Evolutionary conservation across 257 asterid species (phyloP), one percentile per base, ranked within the genome.

Genomic region (Paulownia fortunei): DNA sequence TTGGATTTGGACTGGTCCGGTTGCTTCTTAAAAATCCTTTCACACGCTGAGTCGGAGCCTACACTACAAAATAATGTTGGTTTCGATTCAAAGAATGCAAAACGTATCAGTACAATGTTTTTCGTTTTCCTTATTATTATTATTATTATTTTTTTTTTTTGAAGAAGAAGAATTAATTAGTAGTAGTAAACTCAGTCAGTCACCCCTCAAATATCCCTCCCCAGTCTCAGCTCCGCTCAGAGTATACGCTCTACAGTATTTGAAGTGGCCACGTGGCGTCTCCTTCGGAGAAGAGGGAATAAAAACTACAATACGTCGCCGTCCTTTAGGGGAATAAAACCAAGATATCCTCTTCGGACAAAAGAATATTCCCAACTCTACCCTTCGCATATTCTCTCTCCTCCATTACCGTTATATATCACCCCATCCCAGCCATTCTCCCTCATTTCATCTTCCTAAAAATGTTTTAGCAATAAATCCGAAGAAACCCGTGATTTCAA

Each of bases 281-380:
- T 52, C 65, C 4, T 11, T 12, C 3, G 55, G 30, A 27, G 73
- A 58, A 39, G 61, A 41, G 37, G 8, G 49, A n/a, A n/a, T n/a
- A n/a, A n/a, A 76, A 67, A 46, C 6, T 26, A 19, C 5, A 54
- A 58, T 16, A 76, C 76, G 80, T 74, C 81, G 70, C 62, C 69
- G n/a, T 83, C 80, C 6, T 1, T 1, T 6, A 58, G 51, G 61
- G 85, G 96, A 86, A 89, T 89, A 90, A 82, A 92, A 86, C 89
- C 76, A 67, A 78, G 84, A 92, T 84, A 92, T 89, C 86, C 91
- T 86, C 97, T 77, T 76, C 62, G 79, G 19, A 54, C 77, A 72
- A 84, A 87, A 79, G 97, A 91, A 92, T 92, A 92, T 92, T 91
- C 98, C 82, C 89, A 54, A 72, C 83, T 63, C 61, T 67, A 51